Base-by-base conservation (phyloP, 139 green algal genomes). In the Chlorella ohadii region DNA sequence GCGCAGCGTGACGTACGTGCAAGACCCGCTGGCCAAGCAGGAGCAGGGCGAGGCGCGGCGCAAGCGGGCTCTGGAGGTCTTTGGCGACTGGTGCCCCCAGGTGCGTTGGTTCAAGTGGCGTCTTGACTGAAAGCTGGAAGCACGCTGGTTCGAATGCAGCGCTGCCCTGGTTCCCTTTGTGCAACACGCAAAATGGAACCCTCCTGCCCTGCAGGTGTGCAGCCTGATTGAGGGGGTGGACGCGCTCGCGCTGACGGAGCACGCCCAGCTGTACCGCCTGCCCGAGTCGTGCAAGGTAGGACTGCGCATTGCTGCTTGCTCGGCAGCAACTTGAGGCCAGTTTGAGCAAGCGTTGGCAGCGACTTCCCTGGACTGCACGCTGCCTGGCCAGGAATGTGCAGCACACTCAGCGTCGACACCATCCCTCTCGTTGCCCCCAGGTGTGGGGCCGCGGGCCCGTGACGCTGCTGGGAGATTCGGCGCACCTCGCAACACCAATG, bases 401-500 rank as follows among this genome's bases (percentile, higher is more conserved):
- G 44, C 44, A n/a, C n/a, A 9, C 44, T 9, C 44, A 51, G 6
- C 44, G 7, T 9, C 44, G 9, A 9, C 6, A 51, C 11, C 12
- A 3, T 36, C 12, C n/a, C 31, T 3, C n/a, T 20, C 28, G n/a
- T n/a, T 22, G 3, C 11, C n/a, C 31, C 13, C 51, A 80, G 36
- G 61, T 55, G 13, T 83, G 82, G 73, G 73, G 73, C 34, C 44
- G 59, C 27, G 73, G 72, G n/a, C 44, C 63, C 7, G 41, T 87
- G 16, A 83, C 63, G 27, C 82, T 87, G 73, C 56, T 81, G 25
- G 82, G 82, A 23, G 82, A 87, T 34, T 74, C 82, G 27, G 82
- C 82, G 7, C 82, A 87, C 82, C 47, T 87, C 41, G 34, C 27
- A 51, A 51, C 44, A 6, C 44, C 44, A 6, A 51, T 51, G 44